Evolutionary conservation across 768 basidiomycete species (phyloP), one percentile per base, ranked within the genome.

Genomic region (Rhizopogon rudus): DNA sequence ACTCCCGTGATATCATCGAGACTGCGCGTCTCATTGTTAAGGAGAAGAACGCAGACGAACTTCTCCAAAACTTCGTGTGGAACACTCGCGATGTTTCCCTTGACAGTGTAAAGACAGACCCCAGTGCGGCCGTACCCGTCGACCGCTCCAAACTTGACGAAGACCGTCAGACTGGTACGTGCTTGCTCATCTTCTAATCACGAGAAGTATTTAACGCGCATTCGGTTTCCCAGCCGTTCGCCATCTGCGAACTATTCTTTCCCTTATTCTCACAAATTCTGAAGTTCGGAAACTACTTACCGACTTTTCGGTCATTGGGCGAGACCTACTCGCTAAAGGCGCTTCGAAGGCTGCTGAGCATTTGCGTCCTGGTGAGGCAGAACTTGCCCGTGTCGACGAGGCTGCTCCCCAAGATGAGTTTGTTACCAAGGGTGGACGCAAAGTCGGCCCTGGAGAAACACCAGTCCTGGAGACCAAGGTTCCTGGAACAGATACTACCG

Each of bases 1-100:
- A 97, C 65, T 69, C 79, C n/a, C 80, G 83, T 43, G 84, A 91
- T 46, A 90, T 97, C 65, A 77, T 96, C 63, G 80, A 83, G 60
- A 93, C 91, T 5, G 76, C 81, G 0, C 79, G 86, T 12, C 61
- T 80, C 40, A 84, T 93, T 55, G 83, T 95, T n/a, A 64, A 75
- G 48, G 79, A 88, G 62, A 97, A 96, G 81, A 97, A 97, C 61
- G 73, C 77, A 22, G 94, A 96, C 61, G 93, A 98, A 73, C 79
- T 98, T 40, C 78, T 97, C 68, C 96, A 98, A 71, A 87, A 90
- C 63, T 95, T 96, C 61, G 71, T 95, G 40, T 94, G 88, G 88
- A 81, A 86, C 57, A 91, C 90, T 1, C 74, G 80, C 35, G 80
- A 81, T 39, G 73, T 86, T 17, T 57, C 60, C 6, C 14, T 31